Evolutionary conservation across 2,329 filamentous ascomycete species (phyloP).

Genomic region (Colletotrichum sp.): DNA sequence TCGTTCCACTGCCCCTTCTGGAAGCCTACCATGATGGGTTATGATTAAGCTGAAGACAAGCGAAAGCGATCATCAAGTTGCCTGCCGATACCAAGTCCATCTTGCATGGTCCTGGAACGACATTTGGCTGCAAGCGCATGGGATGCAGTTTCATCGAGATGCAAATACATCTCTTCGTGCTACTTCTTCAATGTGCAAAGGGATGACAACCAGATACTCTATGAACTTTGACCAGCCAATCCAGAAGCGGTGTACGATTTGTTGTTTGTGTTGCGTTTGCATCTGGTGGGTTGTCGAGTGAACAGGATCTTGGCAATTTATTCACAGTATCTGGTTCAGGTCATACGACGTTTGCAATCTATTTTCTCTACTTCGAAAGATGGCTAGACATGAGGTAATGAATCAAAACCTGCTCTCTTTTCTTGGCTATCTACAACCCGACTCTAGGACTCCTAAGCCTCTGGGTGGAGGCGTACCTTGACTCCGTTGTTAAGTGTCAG

Average conservation of each 20-base stretch:
- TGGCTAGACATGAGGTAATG: neutral
- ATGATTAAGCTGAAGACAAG: neutral
- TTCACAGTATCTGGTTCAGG: neutral
- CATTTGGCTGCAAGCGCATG: neutral
- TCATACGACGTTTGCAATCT: neutral
- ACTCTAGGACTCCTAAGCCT: neutral
- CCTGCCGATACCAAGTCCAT: neutral
- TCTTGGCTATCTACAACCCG: neutral
- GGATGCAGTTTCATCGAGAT: neutral
- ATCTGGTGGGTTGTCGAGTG: neutral
- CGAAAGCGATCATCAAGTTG: neutral
- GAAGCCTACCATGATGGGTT: neutral
- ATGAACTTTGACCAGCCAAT: neutral
- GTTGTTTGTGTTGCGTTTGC: neutral
- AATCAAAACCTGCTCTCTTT: neutral
- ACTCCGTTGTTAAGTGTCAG: slow-evolving; percentile 10
- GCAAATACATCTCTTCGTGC: neutral
- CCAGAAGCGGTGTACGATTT: neutral
- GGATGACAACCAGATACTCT: neutral
- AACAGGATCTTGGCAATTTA: neutral
- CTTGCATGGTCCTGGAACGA: neutral
- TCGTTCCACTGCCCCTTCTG: neutral
- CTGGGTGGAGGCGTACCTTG: slow-evolving; percentile 2
- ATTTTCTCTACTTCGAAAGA: neutral
- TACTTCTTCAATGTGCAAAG: neutral